Base-by-base conservation (phyloP, 257 asterid species). In the Rehmannia glutinosa region DNA sequence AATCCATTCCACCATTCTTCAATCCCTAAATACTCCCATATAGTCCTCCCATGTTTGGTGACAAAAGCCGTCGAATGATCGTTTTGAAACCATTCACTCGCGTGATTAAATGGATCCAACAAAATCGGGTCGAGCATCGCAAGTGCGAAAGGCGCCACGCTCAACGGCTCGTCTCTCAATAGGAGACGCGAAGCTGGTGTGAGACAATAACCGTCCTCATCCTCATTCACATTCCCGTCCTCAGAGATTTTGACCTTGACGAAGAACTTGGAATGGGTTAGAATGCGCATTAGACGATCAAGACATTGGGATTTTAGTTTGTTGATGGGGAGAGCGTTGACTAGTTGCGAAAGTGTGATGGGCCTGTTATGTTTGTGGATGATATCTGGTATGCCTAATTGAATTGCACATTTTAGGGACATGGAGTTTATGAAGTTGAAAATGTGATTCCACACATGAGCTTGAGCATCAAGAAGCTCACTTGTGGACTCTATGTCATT, bases 401-500 rank as follows among this genome's bases (percentile, higher is more conserved):
- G 61, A 49, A 65, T 8, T 6, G 70, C 70, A 1, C 70, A 65
- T 21, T 50, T 65, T 49, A 65, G 61, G 35, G 70, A 65, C 70
- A 65, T 50, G 2, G 59, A 65, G 15, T 21, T 65, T 0, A 38
- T 2, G 38, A 2, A 50, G 38, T 1, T 15, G 39, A 35, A 10
- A 0, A 23, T 24, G 39, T 36, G 71, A 52, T 24, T 66, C 38
- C 51, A 52, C 0, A 66, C 25, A 15, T 66, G 53, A 15, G 71
- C 42, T 51, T 66, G 63, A 9, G 62, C 62, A 21, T 51, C 41
- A 21, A 66, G 30, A 8, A 51, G 42, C 15, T 64, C 46, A 7
- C 23, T 5, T 5, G 59, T 46, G 8, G 47, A 45, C 47, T 1
- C 47, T 12, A 13, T 19, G 12, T 8, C 25, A 45, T 27, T 45